Evolutionary conservation across 768 basidiomycete genomes (phyloP), one percentile per base, ranked within the genome.

Genomic region (Tricholoma matsutake): DNA sequence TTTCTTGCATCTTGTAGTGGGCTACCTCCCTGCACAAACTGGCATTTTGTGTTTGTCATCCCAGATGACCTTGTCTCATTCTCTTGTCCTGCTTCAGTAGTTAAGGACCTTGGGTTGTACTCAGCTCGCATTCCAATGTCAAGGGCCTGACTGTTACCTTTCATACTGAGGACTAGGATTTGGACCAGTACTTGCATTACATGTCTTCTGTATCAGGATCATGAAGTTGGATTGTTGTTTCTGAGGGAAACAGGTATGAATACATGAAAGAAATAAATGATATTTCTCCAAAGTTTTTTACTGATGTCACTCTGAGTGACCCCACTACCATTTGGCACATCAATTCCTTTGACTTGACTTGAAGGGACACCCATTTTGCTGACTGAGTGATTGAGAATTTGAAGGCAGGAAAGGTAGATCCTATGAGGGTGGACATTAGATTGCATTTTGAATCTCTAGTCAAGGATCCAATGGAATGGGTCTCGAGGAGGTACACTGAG

Each of bases 1-100:
- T 61, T 61, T 56, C 55, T 61, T 45, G 55, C 54, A 52, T 49
- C 54, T 56, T 56, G 54, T 56, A 61, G 54, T 25, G 43, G 60
- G 20, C 55, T 61, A 51, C 49, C 55, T 45, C 60, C 60, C 20
- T 56, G 5, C n/a, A 20, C 41, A 51, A 61, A 61, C 60, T 61
- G 60, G 55, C 60, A 25, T 10, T 56, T 61, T 49, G 55, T 56
- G 55, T 61, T 61, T 31, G 16, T 61, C 43, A 9, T 61, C 32
- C 60, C 60, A 22, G 60, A 56, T 28, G 43, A 61, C 54, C 18
- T 56, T 56, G 55, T 4, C 54, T 56, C 34, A 34, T 61, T 61
- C 60, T 56, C 39, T 61, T 57, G 20, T 20, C 60, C 60, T 56
- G 60, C 60, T 55, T 55, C 54, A 35, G 51, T 60, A 60, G 20